These are phyloP conservation scores for Chenopodium quinoa DNA, from an alignment of 148 eudicot genomes.

Conservation along the genomic window DNA sequence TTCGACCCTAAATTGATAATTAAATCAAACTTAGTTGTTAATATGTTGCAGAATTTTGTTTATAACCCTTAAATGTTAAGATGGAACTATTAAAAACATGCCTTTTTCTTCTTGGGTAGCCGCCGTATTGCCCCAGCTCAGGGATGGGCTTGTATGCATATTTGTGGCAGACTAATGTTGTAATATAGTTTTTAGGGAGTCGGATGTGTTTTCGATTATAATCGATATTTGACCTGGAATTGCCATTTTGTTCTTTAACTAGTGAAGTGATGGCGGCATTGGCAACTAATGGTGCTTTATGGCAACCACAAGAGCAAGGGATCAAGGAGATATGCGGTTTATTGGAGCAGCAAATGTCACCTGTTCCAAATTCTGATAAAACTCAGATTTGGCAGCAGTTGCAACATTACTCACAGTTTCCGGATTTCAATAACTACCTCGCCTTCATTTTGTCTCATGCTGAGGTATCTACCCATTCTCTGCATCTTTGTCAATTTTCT, in stretches of 20 bases:
- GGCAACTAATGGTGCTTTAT: constrained; percentile 41
- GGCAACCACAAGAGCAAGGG: constrained; percentile 97
- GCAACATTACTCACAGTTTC: constrained; percentile 81
- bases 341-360: constrained; percentile 85
- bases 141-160: no score
- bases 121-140: no score
- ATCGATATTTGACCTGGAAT: neutral
- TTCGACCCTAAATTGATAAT: no score
- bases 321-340: constrained; percentile 76
- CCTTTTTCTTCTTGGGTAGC: no score
- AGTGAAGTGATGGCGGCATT: constrained; percentile 25
- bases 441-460: constrained; percentile 81
- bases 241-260: neutral
- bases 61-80: no score
- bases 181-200: neutral
- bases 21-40: no score
- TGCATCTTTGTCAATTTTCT: constrained; percentile 4
- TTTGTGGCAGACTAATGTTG: neutral
- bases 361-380: constrained; percentile 58
- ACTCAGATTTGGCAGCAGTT: constrained; percentile 82
- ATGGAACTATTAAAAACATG: no score
- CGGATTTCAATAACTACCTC: constrained; percentile 95
- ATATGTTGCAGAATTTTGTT: no score
- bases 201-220: neutral
- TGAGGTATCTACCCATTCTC: constrained; percentile 40